Percentiles rank a stretch among this genome's conserved stretches.
phyloP scores from a whole-genome alignment of 2,329 filamentous ascomycete species.

The Xylariaceae sp. region DNA sequence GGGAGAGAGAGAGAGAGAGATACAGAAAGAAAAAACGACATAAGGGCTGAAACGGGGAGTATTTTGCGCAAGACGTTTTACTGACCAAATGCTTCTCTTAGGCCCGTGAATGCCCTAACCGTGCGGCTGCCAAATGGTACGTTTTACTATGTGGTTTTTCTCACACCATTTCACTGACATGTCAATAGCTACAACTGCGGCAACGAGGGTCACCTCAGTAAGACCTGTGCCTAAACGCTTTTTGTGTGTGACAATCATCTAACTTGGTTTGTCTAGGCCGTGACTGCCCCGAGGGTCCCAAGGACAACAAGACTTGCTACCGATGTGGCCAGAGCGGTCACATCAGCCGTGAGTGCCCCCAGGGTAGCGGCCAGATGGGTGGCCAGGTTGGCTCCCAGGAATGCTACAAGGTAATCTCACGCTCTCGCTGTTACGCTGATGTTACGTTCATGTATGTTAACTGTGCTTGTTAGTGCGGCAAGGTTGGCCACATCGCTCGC shows the following conservation, averaged over 20 bases:
- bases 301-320: slow-evolving; percentile 77
- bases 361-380: slow-evolving; percentile 42
- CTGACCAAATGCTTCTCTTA: slow-evolving; percentile 34
- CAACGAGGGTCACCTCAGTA: slow-evolving; percentile 72
- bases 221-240: slow-evolving; percentile 32
- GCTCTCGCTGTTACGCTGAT: too few relatives aligned
- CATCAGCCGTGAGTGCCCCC: slow-evolving; percentile 81
- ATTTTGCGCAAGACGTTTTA: slow-evolving; percentile 19
- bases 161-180: slow-evolving; percentile 16
- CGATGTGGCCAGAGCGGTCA: slow-evolving; percentile 79
- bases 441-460: background rate
- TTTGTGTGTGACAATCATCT: slow-evolving; percentile 10
- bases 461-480: slow-evolving; percentile 62
- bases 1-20: background rate
- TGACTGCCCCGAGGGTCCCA: slow-evolving; percentile 83
- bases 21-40: slow-evolving; percentile 10
- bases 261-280: slow-evolving; percentile 53
- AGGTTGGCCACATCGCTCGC: slow-evolving; percentile 92
- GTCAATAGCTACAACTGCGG: slow-evolving; percentile 35
- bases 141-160: slow-evolving; percentile 29
- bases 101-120: slow-evolving; percentile 83
- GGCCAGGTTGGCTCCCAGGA: slow-evolving; percentile 49
- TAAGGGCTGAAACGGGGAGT: slow-evolving; percentile 4
- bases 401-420: slow-evolving; percentile 72
- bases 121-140: slow-evolving; percentile 76